phyloP scores from a whole-genome alignment of 768 basidiomycete genomes.

The Lanmaoa pseudosensibilis region DNA sequence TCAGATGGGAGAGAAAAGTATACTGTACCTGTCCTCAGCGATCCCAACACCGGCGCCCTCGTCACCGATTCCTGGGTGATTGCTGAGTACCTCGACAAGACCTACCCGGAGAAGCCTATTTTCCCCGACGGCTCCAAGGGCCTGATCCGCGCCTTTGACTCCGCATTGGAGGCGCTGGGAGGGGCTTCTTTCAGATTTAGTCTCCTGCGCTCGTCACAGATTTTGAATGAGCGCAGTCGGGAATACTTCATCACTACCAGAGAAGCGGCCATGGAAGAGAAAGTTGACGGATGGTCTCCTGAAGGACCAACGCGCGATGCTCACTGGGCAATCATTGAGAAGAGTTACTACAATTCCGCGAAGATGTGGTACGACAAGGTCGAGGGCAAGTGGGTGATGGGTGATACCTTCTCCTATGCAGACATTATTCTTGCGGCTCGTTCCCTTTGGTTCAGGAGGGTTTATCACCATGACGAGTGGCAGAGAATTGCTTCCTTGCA shows the following conservation, averaged over 20 bases:
- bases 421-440: constrained; percentile 27
- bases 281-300: constrained; percentile 41
- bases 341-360: constrained; percentile 1
- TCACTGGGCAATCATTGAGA: constrained; percentile 28
- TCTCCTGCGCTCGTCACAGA: constrained; percentile 23
- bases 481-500: constrained; percentile 24
- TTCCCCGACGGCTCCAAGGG: constrained; percentile 25
- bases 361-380: constrained; percentile 23
- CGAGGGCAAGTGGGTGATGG: constrained; percentile 33
- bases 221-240: constrained; percentile 36
- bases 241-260: constrained; percentile 41
- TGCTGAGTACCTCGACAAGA: constrained; percentile 37
- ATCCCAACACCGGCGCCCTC: constrained; percentile 30
- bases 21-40: constrained; percentile 36
- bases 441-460: constrained; percentile 18
- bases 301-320: constrained; percentile 34
- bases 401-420: constrained; percentile 31
- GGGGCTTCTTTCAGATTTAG: constrained; percentile 10
- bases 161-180: neutral
- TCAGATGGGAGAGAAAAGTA: constrained; percentile 23
- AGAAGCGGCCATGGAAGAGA: constrained; percentile 31
- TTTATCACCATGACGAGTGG: constrained; percentile 29
- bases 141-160: constrained; percentile 25
- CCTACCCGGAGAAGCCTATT: constrained; percentile 33
- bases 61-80: constrained; percentile 35